Base-by-base conservation (phyloP, 306 rosid genomes). In the Dryas octopetala region DNA sequence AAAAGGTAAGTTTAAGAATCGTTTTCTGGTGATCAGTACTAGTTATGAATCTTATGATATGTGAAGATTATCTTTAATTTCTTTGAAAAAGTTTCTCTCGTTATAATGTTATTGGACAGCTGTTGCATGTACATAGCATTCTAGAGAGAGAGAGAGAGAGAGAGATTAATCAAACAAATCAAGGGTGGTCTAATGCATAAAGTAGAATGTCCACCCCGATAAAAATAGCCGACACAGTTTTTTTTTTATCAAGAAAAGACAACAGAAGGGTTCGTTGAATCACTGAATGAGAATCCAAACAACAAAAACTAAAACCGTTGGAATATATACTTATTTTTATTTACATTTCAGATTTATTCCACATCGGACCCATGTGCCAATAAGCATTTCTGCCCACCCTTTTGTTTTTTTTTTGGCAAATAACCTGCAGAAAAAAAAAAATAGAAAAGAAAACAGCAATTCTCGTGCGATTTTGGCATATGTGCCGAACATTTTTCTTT, bases 371-470 rank as follows among this genome's bases (percentile, higher is more conserved):
- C 65, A 57, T 43, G 66, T 57, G 57, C 71, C 79, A 41, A 53
- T 80, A 69, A 51, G 46, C 63, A 52, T 60, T 15, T 51, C 9
- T 78, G 76, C 57, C 58, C 54, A 70, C 62, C 38, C 3, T 32
- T 32, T 19, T 1, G 2, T 28, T 28, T 28, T 28, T 28, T 32
- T 2, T 32, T 32, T 32, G 0, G 38, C 17, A 13, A 48, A 48
- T 5, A 15, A 52, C 57, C 16, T 23, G 23, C 16, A 3, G 1
- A 4, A 13, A 5, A 15, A 59, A 4, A 12, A 26, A 32, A 15
- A 6, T 1, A 23, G 40, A 67, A 57, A 41, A 47, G 0, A 66
- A 38, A 64, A 44, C 4, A 7, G n/a, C 15, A 11, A 23, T 45
- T 66, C 51, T 57, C 13, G 4, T 16, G 47, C 49, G 5, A 5